Base-by-base conservation (phyloP, 2,329 filamentous ascomycete species). In the Alternaria postmessia region DNA sequence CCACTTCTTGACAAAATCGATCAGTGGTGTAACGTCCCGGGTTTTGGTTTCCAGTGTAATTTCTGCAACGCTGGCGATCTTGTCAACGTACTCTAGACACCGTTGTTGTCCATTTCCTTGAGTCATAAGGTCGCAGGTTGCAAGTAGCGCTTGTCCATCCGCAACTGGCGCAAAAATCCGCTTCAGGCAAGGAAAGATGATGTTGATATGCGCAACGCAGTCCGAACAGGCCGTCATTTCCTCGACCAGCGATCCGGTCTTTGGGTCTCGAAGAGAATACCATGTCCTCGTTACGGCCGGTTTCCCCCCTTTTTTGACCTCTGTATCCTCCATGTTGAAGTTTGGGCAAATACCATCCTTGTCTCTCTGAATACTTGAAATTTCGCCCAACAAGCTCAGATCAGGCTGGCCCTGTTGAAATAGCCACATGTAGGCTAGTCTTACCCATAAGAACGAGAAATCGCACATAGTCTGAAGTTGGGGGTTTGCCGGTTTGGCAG, bases 171-270 rank as follows among this genome's bases (percentile, higher is more conserved):
- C 20, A 54, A 70, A 70, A n/a, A 68, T 58, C 22, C 53, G 56
- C 3, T 47, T 55, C 9, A 70, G 54, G 16, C 41, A 49, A 4
- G 66, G 66, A n/a, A 62, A 62, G 11, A 70, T 61, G 18, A 49
- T 54, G 11, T 63, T 49, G 26, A 69, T 34, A 24, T 63, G 61
- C 12, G 41, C 43, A 11, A 69, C 54, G 47, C 66, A 70, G 42
- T 60, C 46, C 11, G 67, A 67, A 51, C 67, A 70, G n/a, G 65
- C 57, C 3, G 66, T 71, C 16, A 69, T 28, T 24, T 70, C 67
- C 38, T 71, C 67, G 5, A 71, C 30, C 20, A 63, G 43, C 14
- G 44, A 38, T 11, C 52, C 62, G 3, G 54, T 64, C 20, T 36
- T 41, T 26, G 65, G 62, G n/a, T 71, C 65, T 8, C 11, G 30